These are phyloP conservation scores for Serendipita sp. DNA, from an alignment of 768 basidiomycete species.

Conservation along the genomic window DNA sequence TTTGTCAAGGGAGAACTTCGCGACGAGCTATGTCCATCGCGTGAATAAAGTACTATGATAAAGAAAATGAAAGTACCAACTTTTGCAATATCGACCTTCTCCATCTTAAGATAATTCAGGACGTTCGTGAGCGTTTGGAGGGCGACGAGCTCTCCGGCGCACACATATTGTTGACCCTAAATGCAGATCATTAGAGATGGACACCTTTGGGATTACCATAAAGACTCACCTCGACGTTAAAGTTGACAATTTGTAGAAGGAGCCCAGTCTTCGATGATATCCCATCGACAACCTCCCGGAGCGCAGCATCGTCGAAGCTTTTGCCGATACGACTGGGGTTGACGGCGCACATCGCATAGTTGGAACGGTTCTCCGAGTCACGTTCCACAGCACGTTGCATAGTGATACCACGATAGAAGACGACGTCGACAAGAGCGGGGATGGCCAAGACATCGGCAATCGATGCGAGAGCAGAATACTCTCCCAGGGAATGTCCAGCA, in stretches of 20 bases:
- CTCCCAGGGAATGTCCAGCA: constrained; percentile 94
- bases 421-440: constrained; percentile 89
- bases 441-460: constrained; percentile 95
- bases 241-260: constrained; percentile 96
- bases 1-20: constrained; percentile 76
- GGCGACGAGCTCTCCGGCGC: constrained; percentile 88
- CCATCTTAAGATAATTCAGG: constrained; percentile 86
- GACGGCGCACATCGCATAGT: constrained; percentile 99
- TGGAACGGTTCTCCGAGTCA: constrained; percentile 79
- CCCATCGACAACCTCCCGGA: constrained; percentile 92
- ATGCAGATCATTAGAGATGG: no score
- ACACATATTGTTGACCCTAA: constrained; percentile 68
- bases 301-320: constrained; percentile 84
- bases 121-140: constrained; percentile 91
- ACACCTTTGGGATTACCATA: background rate
- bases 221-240: constrained; percentile 63
- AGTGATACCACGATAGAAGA: constrained; percentile 98
- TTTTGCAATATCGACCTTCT: constrained; percentile 88
- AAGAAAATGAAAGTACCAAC: constrained; percentile 22
- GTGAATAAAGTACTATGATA: constrained; percentile 7
- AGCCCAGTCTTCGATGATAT: constrained; percentile 62
- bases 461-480: constrained; percentile 95
- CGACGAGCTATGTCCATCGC: constrained; percentile 44
- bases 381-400: constrained; percentile 99
- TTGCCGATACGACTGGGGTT: constrained; percentile 91